Evolutionary conservation across 2,329 filamentous ascomycete species (phyloP), one percentile per base, ranked within the genome.

Genomic region (Xylaria sp.): DNA sequence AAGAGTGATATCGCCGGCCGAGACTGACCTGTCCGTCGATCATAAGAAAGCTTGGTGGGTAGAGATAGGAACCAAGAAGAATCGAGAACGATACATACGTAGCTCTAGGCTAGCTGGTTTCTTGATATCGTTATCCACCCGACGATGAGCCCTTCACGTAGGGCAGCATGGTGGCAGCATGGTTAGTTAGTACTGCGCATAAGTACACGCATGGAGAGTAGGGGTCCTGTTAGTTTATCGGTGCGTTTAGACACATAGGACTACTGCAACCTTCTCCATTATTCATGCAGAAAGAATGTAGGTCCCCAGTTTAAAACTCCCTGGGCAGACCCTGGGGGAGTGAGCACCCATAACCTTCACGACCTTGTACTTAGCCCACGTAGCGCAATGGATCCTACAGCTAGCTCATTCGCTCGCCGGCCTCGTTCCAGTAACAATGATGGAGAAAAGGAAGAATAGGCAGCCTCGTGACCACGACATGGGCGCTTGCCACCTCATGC

Each of bases 381-480:
- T n/a, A n/a, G n/a, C n/a, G n/a, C n/a, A n/a, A n/a, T n/a, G n/a
- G n/a, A n/a, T n/a, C n/a, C 9, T 31, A 31, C 28, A 31, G 28
- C n/a, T 46, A 46, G 46, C 47, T 47, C 25, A 15, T 17, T 54
- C 42, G 35, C 11, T 11, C 45, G 40, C 37, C 49, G 40, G 25
- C 23, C 35, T 57, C n/a, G 35, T 45, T 42, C 43, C 38, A 21
- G 31, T 43, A 15, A 19, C 33, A 57, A 40, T 31, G 35, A 38
- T 52, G 28, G 42, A 40, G 38, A 45, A 8, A n/a, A 49, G 35
- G n/a, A 8, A 60, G 56, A 31, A 33, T 15, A 47, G 50, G 49
- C 31, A 61, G 45, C 50, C 64, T 52, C 23, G 52, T 64, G 57
- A 64, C 61, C 57, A 49, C 37, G 17, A 35, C 21, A 47, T n/a